A percentile compares a stretch with the other conserved stretches of the same genome.
These are phyloP conservation scores for Fragaria ananassa DNA, from an alignment of 306 rosid species.

Conservation along the genomic window DNA sequence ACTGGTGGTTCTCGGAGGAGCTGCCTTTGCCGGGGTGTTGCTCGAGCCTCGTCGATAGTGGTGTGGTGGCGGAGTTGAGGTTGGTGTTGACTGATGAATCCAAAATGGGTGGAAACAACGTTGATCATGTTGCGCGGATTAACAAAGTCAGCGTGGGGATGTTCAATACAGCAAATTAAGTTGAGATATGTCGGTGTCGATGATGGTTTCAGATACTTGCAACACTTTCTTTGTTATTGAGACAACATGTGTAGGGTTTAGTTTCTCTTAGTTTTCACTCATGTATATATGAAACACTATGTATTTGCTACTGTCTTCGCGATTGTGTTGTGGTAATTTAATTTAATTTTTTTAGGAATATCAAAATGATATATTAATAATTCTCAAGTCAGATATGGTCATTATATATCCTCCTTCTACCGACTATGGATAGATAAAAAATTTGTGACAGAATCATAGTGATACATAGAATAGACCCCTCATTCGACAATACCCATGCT, in stretches of 20 bases:
- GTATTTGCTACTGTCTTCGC: no score
- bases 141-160: slow-evolving; percentile 47
- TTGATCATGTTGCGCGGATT: slow-evolving; percentile 21
- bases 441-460: no score
- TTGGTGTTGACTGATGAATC: slow-evolving; percentile 23
- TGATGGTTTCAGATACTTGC: slow-evolving; percentile 61
- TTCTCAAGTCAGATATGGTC: no score
- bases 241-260: background rate
- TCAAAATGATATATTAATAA: no score
- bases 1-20: slow-evolving; percentile 61
- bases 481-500: no score
- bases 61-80: slow-evolving; percentile 55
- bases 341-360: no score
- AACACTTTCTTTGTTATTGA: slow-evolving; percentile 47
- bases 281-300: no score
- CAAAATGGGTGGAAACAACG: background rate
- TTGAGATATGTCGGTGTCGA: slow-evolving; percentile 64
- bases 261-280: no score
- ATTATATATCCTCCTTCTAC: no score
- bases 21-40: slow-evolving; percentile 53
- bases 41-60: slow-evolving; percentile 35
- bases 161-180: slow-evolving; percentile 33
- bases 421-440: no score
- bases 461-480: no score
- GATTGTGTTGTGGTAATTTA: no score